Evolutionary conservation across 106 monocot species (phyloP), one percentile per base, ranked within the genome.

Genomic region (Alisma plantagoaquatica): DNA sequence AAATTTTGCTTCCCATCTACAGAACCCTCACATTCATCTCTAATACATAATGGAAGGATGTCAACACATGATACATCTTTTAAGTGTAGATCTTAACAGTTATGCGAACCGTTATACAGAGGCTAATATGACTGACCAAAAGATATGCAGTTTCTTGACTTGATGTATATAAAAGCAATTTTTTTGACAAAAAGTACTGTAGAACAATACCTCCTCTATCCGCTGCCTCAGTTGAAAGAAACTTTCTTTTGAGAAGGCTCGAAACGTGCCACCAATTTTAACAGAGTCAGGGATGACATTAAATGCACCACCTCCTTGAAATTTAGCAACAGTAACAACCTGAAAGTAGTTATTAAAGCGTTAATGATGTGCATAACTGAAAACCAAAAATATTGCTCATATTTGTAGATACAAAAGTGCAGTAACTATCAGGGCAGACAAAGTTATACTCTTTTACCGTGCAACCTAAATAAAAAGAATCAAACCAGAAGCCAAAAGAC

Each of bases 251-350:
- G 78, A 76, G 31, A 98, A 96, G 27, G 88, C 80, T 17, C 94
- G 59, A 53, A 88, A 96, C 51, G 88, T 96, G 41, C 88, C 88
- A 52, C 88, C 88, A 41, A 96, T 96, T 31, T 63, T 89, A 28
- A 98, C 96, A 33, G 81, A 81, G 67, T 98, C 89, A 3, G 84
- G 96, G 45, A 98, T 89, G 29, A 98, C 89, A 52, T 98, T 89
- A 38, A 84, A 89, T 16, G 96, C 96, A 26, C 66, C 71, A 14
- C 89, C 89, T 23, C 96, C 89, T 69, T 82, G 76, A 64, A 89
- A 87, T 68, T 89, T 98, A 23, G 78, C 75, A 7, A 89, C 74
- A 28, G 96, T 85, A 45, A 89, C 84, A 24, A 89, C 89, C 96
- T 98, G 74, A 5, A 74, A 18, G 3, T 38, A 7, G 9, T 7